Conservation (phyloP, 176 grass and related monocot species). For the Alloteropsis semialata region DNA sequence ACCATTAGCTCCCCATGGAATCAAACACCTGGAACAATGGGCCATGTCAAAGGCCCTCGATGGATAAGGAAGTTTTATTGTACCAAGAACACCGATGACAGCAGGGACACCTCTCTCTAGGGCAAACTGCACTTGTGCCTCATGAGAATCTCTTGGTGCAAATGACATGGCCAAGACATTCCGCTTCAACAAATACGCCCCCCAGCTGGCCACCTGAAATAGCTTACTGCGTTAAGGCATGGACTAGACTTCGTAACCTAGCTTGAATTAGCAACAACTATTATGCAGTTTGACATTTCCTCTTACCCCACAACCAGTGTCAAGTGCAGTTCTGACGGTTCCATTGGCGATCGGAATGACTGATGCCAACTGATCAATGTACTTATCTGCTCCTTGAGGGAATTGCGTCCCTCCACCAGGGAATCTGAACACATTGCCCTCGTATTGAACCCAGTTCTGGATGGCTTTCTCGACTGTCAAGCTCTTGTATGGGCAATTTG, state of each 20-base stretch:
- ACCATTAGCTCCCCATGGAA: constrained; percentile 90
- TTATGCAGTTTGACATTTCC: background rate
- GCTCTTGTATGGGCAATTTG: constrained; percentile 93
- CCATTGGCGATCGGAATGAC: constrained; percentile 80
- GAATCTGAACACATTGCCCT: constrained; percentile 90
- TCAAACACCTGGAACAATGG: constrained; percentile 95
- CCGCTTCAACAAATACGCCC: constrained; percentile 87
- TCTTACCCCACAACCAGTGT: constrained; percentile 94
- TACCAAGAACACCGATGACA: constrained; percentile 86
- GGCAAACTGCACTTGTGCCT: constrained; percentile 96
- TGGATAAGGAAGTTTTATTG: constrained; percentile 89
- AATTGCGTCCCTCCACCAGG: constrained; percentile 94
- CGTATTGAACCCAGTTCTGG: constrained; percentile 95
- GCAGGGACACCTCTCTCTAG: constrained; percentile 93
- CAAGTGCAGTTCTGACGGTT: constrained; percentile 87
- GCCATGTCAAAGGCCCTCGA: constrained; percentile 97
- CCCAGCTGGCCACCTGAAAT: constrained; percentile 96
- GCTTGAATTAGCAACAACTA: background rate
- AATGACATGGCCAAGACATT: constrained; percentile 95
- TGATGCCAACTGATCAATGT: constrained; percentile 86
- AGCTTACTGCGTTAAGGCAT: constrained; percentile 6
- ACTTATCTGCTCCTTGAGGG: constrained; percentile 90
- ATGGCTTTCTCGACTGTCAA: constrained; percentile 95
- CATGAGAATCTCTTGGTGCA: constrained; percentile 92
- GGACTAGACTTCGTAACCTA: background rate